Evolutionary conservation across 1,284 basidiomycete genomes (phyloP), one percentile per base, ranked within the genome.

Genomic region (Tylopilus sp.): DNA sequence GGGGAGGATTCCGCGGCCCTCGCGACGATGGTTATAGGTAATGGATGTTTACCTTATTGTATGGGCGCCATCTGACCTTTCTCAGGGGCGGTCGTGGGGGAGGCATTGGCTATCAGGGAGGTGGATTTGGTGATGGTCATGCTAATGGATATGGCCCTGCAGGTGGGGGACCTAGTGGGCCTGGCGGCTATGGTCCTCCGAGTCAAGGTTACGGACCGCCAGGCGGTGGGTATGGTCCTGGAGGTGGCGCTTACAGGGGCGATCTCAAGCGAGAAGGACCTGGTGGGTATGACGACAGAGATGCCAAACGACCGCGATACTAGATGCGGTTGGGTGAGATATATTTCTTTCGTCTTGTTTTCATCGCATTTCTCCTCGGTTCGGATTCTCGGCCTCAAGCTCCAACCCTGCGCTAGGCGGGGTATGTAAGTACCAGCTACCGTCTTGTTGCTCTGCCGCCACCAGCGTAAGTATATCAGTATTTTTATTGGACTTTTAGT

Each of bases 271-370:
- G 86, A 53, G 75, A 77, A 64, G 81, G 76, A 54, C 75, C 81
- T 48, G 82, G 82, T 68, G 84, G 84, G 61, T 84, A 79, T 68
- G 88, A 89, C 61, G 89, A 90, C 69, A 80, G 88, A 57, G 87
- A 90, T 58, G 61, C 76, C 36, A 92, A 92, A 72, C 84, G 89
- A 62, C 81, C 84, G 61, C 81, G 89, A 61, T 90, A 89, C 68
- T 90, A 81, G 75, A 52, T 59, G 65, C 58, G 67, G 66, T 66
- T 55, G 65, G 64, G 66, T 69, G 64, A 69, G 64, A 68, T 54
- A 55, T 55, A 30, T 65, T 55, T 46, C 36, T 47, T 55, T 43
- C 21, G 54, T 49, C 39, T 58, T 57, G 43, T 48, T 55, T 61
- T 55, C 54, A 18, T 51, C 26, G 46, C 51, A 38, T 55, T 41